Conservation (phyloP, 1,284 basidiomycete genomes). For the Microbotryum intermedium region DNA sequence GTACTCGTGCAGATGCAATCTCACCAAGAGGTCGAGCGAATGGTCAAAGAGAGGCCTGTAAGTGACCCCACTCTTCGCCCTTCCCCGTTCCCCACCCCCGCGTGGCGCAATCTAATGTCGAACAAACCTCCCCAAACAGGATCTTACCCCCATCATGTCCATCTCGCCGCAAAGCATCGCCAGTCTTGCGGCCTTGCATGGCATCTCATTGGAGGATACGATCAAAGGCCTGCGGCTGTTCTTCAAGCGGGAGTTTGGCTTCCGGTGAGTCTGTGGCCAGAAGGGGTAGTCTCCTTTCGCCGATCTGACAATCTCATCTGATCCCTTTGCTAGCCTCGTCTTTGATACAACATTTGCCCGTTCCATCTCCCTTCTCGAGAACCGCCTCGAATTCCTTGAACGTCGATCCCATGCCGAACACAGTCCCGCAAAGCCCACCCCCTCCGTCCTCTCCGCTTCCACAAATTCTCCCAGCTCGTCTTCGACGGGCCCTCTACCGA, state of each 20-base stretch:
- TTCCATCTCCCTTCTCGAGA: slow-evolving; percentile 74
- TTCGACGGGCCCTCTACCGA: slow-evolving; percentile 51
- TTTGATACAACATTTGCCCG: slow-evolving; percentile 93
- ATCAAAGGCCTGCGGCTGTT: slow-evolving; percentile 26
- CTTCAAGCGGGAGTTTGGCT: slow-evolving; percentile 29
- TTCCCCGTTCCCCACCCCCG: too few species aligned
- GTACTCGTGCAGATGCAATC: slow-evolving; percentile 96
- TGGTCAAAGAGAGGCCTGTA: slow-evolving; percentile 46
- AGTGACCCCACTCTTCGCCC: slow-evolving; percentile 35
- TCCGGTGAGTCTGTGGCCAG: slow-evolving; percentile 13
- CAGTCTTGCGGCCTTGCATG: slow-evolving; percentile 61
- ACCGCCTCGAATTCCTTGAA: slow-evolving; percentile 70
- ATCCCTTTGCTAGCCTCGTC: slow-evolving; percentile 41
- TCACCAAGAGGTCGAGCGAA: slow-evolving; percentile 77
- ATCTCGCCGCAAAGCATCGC: slow-evolving; percentile 89
- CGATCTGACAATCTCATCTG: slow-evolving; percentile 41
- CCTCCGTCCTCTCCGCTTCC: slow-evolving; percentile 10
- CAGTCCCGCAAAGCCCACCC: slow-evolving; percentile 7
- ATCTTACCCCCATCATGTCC: slow-evolving; percentile 65
- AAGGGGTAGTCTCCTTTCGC: too few species aligned
- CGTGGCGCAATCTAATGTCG: neutral
- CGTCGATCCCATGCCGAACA: slow-evolving; percentile 39
- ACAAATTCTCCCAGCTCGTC: slow-evolving; percentile 11
- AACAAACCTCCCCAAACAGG: slow-evolving; percentile 17
- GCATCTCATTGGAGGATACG: slow-evolving; percentile 18